Conservation (phyloP, 2,329 filamentous ascomycete genomes). For the Gaeumannomyces sp. region DNA sequence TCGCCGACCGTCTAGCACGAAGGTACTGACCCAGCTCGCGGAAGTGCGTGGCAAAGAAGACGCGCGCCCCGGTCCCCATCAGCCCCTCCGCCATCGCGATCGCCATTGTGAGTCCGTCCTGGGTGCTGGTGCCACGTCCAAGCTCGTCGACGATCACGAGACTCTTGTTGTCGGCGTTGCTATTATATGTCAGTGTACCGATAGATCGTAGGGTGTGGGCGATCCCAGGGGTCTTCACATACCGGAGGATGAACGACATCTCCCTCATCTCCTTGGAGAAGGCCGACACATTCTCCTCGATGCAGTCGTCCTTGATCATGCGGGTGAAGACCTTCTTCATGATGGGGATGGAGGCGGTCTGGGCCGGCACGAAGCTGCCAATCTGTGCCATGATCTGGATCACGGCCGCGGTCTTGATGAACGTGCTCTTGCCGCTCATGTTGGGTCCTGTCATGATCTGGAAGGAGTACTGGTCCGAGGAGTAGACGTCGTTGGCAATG, state of each 20-base stretch:
- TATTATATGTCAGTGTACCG: slow-evolving; percentile 16
- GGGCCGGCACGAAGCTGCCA: slow-evolving; percentile 81
- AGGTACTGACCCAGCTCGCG: slow-evolving; percentile 55
- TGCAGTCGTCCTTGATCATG: slow-evolving; percentile 77
- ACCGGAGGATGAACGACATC: slow-evolving; percentile 82
- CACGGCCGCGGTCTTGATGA: slow-evolving; percentile 79
- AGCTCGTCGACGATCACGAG: slow-evolving; percentile 87
- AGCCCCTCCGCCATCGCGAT: slow-evolving; percentile 85
- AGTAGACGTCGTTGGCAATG: slow-evolving; percentile 86
- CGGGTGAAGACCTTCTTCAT: slow-evolving; percentile 80
- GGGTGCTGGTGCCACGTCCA: slow-evolving; percentile 81
- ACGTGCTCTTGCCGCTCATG: slow-evolving; percentile 97
- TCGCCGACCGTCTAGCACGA: not conserved
- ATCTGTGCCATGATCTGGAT: slow-evolving; percentile 92
- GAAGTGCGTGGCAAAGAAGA: slow-evolving; percentile 96
- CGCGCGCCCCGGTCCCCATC: slow-evolving; percentile 67
- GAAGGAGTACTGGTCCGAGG: slow-evolving; percentile 72
- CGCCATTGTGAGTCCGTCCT: slow-evolving; percentile 84
- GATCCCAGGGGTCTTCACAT: not conserved
- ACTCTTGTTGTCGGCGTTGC: slow-evolving; percentile 70
- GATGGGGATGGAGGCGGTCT: slow-evolving; percentile 76
- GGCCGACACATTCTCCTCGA: slow-evolving; percentile 86
- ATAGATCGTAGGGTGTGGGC: not conserved
- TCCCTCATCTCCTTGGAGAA: slow-evolving; percentile 96
- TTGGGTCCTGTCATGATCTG: slow-evolving; percentile 95